Base-by-base conservation (phyloP, 2,329 filamentous ascomycete genomes). In the Ustulina deusta region DNA sequence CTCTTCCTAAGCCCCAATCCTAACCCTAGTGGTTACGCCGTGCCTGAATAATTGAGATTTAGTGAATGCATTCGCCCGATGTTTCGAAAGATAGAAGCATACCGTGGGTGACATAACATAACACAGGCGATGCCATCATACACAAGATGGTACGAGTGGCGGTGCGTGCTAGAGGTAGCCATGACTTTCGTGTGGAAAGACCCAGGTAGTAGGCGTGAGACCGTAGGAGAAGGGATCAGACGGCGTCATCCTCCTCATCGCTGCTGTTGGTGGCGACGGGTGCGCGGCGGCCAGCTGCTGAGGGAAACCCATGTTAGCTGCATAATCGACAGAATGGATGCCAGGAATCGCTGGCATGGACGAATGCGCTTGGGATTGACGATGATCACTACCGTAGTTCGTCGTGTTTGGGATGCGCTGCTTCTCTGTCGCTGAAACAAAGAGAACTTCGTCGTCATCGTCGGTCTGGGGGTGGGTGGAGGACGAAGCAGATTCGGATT, bases 371-470 rank as follows among this genome's bases (percentile, higher is more conserved):
- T 74, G 70, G 58, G 73, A 71, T 17, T 57, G 62, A 22, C 68
- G 59, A 40, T 68, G 48, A 13, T 68, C 42, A 44, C 48, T 32
- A 38, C 56, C 38, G 49, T 71, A 70, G 6, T 34, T 44, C 20
- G 64, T 46, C 22, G 32, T 54, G 71, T 74, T 48, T 49, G 55
- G 55, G 10, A 52, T 52, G 44, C 48, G 61, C 36, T 52, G 69
- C 67, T 65, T 77, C 66, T 77, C 71, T 36, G 62, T 75, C 17
- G 73, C 70, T 20, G 69, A 71, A 36, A 78, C 69, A 55, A 78
- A 68, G 2, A 77, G 56, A 61, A 78, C 69, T 32, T 78, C 77
- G 38, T 78, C 76, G 32, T 77, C 75, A 29, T 77, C 75, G n/a
- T 73, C 70, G 25, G 68, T 42, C 38, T 44, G 57, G 3, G 60